Evolutionary conservation across 306 rosid genomes (phyloP), one percentile per base, ranked within the genome.

Genomic region (Hippophae rhamnoides): DNA sequence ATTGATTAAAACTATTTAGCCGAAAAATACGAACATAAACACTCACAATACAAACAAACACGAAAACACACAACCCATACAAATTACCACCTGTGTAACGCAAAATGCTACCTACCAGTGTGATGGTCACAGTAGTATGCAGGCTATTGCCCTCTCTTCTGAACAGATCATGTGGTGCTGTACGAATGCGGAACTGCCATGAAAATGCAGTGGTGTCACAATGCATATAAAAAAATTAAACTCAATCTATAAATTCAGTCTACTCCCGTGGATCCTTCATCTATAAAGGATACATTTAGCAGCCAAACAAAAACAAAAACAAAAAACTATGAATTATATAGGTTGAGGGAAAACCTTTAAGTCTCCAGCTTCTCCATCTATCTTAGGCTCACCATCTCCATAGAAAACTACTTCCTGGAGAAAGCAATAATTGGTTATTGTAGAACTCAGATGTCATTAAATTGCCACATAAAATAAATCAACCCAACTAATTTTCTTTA

Each of bases 341-440:
- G 58, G 62, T 45, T 46, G 63, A 61, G 54, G 31, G 79, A 88
- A 57, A 68, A 88, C 99, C 86, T 79, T 84, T 60, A 92, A 76
- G 75, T 92, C 99, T 69, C 97, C 99, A 66, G 95, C 60, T 82
- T 92, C 99, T 67, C 97, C 99, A 58, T 92, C 99, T 52, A 88
- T 72, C 76, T 69, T 82, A 64, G 99, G 94, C 72, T 92, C 99
- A 12, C 99, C 99, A 64, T 92, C 99, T 80, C 88, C 99, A 70
- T 88, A 92, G 77, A 92, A 92, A 54, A 84, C 80, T 65, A 92
- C 90, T 82, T 92, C 99, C 99, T 88, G 79, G 9, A 66, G 71
- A 58, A 58, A 52, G 38, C 38, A 31, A 31, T 31, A 31, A 31
- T 31, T 2, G 4, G 38, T 31, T 31, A 31, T 31, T 31, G 3